These are phyloP conservation scores for Podospora pseudocomata DNA, from an alignment of 495 filamentous ascomycete genomes.

Conservation along the genomic window DNA sequence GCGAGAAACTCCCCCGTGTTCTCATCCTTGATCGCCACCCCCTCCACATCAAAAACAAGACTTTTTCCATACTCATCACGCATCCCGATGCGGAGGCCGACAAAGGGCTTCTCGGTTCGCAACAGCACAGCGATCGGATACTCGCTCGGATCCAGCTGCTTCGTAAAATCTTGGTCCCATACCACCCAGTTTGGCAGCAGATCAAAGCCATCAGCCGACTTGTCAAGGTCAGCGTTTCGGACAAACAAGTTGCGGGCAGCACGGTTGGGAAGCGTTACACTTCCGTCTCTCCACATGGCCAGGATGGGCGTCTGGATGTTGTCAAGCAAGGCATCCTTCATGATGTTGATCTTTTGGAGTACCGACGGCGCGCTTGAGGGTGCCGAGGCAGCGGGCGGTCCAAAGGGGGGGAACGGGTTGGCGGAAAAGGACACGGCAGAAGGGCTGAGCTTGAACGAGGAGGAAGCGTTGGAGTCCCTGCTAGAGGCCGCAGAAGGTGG, in stretches of 20 bases:
- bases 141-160: conserved; percentile 51
- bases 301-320: conserved; percentile 63
- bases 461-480: conserved; percentile 31
- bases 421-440: conserved; percentile 39
- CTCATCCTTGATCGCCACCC: conserved; percentile 55
- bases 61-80: conserved; percentile 42
- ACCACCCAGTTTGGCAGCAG: conserved; percentile 52
- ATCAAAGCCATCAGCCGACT: conserved; percentile 47
- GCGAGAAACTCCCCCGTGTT: conserved; percentile 63
- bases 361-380: conserved; percentile 52
- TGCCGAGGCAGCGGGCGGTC: conserved; percentile 50
- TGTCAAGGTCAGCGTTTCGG: conserved; percentile 37
- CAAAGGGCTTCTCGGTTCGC: conserved; percentile 52
- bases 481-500: conserved; percentile 45
- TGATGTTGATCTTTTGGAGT: conserved; percentile 59
- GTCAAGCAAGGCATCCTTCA: conserved; percentile 70
- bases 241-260: conserved; percentile 54
- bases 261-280: conserved; percentile 60
- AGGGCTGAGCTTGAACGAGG: conserved; percentile 40
- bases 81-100: conserved; percentile 56
- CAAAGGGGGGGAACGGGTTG: conserved; percentile 55
- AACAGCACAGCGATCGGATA: conserved; percentile 59
- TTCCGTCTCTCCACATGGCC: conserved; percentile 69
- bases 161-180: conserved; percentile 60
- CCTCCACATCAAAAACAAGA: conserved; percentile 56